A percentile compares a stretch with the other conserved stretches of the same genome.
Conservation (phyloP, 495 filamentous ascomycete genomes). For the Penicillium coprophilum region DNA sequence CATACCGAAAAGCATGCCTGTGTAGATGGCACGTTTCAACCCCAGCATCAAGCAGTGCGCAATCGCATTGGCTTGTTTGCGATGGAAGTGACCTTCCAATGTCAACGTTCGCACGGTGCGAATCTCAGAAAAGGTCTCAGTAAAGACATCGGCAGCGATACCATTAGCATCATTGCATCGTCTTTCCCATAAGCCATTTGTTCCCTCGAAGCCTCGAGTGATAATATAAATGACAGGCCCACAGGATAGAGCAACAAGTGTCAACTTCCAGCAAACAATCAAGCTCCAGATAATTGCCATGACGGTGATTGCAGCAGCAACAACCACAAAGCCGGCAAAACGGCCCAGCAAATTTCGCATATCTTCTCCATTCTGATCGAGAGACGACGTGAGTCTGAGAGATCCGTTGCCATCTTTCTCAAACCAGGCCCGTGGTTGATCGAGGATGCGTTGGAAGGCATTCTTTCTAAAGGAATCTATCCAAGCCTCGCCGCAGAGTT, state of each 20-base stretch:
- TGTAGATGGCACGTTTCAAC: constrained; percentile 50
- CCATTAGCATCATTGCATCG: constrained; percentile 60
- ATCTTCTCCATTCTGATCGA: constrained; percentile 85
- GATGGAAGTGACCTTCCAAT: constrained; percentile 70
- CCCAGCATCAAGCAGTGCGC: constrained; percentile 30
- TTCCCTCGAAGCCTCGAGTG: constrained; percentile 58
- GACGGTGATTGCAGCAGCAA: constrained; percentile 61
- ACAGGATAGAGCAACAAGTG: constrained; percentile 69
- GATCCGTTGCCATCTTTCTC: constrained; percentile 66
- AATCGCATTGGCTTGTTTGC: constrained; percentile 58
- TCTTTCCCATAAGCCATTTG: constrained; percentile 70
- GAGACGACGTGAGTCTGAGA: constrained; percentile 60
- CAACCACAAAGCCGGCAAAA: constrained; percentile 68
- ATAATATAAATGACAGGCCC: constrained; percentile 67
- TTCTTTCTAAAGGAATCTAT: constrained; percentile 67
- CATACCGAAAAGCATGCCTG: constrained; percentile 73
- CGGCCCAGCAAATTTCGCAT: constrained; percentile 78
- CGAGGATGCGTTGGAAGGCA: constrained; percentile 68
- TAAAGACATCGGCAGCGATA: constrained; percentile 57
- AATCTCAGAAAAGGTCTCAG: constrained; percentile 81
- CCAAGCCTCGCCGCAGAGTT: constrained; percentile 75
- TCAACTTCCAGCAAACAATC: constrained; percentile 74
- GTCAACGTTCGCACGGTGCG: constrained; percentile 76
- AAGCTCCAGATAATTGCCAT: constrained; percentile 75
- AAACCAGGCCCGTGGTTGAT: constrained; percentile 85